Conservation (phyloP, 345 rosid genomes). For the Arabis alpina region DNA sequence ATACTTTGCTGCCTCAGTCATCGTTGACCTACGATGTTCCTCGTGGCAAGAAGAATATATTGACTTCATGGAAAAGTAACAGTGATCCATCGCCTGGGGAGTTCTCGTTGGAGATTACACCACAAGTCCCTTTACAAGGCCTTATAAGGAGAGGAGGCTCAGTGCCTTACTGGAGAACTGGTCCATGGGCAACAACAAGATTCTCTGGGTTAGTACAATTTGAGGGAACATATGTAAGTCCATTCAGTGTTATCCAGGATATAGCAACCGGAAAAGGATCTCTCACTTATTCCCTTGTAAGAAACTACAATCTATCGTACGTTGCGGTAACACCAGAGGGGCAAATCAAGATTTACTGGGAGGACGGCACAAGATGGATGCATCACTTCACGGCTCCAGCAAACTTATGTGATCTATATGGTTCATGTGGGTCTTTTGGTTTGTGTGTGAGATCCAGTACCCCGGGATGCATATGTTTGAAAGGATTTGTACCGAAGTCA, state of each 20-base stretch:
- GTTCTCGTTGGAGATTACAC: slow-evolving; percentile 34
- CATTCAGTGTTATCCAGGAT: slow-evolving; percentile 37
- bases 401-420: slow-evolving; percentile 36
- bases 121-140: slow-evolving; percentile 37
- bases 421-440: slow-evolving; percentile 43
- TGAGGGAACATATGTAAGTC: slow-evolving; percentile 37
- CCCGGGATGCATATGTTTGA: slow-evolving; percentile 38
- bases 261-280: slow-evolving; percentile 34
- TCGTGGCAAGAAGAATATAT: slow-evolving; percentile 23
- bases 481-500: slow-evolving; percentile 42
- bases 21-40: slow-evolving; percentile 34
- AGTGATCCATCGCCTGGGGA: slow-evolving; percentile 36
- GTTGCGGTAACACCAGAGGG: slow-evolving; percentile 34
- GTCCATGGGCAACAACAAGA: slow-evolving; percentile 42
- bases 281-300: slow-evolving; percentile 20
- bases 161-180: slow-evolving; percentile 39
- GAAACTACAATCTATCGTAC: slow-evolving; percentile 34
- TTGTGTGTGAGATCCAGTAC: slow-evolving; percentile 32
- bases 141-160: slow-evolving; percentile 28
- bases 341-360: slow-evolving; percentile 30
- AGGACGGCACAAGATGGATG: slow-evolving; percentile 24
- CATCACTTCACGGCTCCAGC: slow-evolving; percentile 31
- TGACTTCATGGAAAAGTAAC: slow-evolving; percentile 38
- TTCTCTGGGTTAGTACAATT: slow-evolving; percentile 28
- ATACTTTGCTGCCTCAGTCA: slow-evolving; percentile 38